Conservation (phyloP, 768 basidiomycete species). For the Phaffia tasmanica region DNA sequence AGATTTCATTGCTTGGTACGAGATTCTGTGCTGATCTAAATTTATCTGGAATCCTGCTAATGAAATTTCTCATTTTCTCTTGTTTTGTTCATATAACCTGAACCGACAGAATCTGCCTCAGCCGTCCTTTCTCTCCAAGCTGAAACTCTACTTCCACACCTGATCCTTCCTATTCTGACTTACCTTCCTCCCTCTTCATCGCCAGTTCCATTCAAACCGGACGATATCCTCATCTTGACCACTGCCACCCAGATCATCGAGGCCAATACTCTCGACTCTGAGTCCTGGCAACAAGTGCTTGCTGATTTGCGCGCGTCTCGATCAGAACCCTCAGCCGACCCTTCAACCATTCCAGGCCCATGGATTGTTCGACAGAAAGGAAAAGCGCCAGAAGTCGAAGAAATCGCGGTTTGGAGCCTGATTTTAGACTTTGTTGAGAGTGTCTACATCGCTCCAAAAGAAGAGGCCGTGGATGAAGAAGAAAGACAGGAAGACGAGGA, state of each 20-base stretch:
- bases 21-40: background rate
- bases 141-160: slow-evolving; percentile 2
- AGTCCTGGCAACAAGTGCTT: slow-evolving; percentile 13
- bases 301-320: slow-evolving; percentile 42
- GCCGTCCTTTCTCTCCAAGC: background rate
- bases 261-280: slow-evolving; percentile 9
- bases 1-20: slow-evolving; percentile 12
- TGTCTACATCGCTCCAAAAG: slow-evolving; percentile 50
- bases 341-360: background rate
- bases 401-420: too few species aligned
- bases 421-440: slow-evolving; percentile 63
- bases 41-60: background rate
- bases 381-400: too few species aligned
- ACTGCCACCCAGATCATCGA: slow-evolving; percentile 4
- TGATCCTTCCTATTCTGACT: slow-evolving; percentile 15
- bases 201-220: slow-evolving; percentile 32
- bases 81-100: too few species aligned
- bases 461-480: slow-evolving; percentile 28
- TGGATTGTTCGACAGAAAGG: too few species aligned
- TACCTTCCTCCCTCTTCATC: slow-evolving; percentile 16
- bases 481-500: slow-evolving; percentile 23
- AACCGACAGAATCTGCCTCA: background rate
- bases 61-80: background rate
- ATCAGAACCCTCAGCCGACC: slow-evolving; percentile 34
- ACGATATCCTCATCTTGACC: slow-evolving; percentile 13